Evolutionary conservation across 169 alveolate genomes (phyloP), one percentile per base, ranked within the genome.

Genomic region (Ichthyophthirius multifiliis): DNA sequence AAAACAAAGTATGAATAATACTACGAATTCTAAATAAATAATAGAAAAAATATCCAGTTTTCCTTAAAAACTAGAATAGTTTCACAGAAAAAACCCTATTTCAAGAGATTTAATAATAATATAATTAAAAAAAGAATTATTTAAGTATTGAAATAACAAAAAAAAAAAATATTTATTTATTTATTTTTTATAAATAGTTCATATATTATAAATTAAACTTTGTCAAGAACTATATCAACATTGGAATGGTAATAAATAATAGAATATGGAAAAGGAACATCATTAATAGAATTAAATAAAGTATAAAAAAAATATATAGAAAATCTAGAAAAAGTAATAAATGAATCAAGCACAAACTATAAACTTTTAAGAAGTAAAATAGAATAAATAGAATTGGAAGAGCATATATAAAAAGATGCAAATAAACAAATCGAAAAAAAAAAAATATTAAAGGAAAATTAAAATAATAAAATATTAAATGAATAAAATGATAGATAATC

Each of bases 301-400:
- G 41, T 67, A 16, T 20, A 34, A 20, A 34, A 47, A 0, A 20
- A 23, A 16, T 62, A 67, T 20, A 41, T 67, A 9, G 35, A n/a
- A 34, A 67, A 34, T 6, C 23, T 67, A 37, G 77, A 67, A 39
- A n/a, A 67, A 10, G 39, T 67, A 31, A 18, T 67, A 1, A 67
- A 67, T 18, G 43, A 35, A 16, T 41, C 77, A 2, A 18, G 18
- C 16, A n/a, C 16, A 18, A 67, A 35, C 20, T 41, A 67, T 39
- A 67, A 39, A 67, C 10, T 18, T 18, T 18, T 67, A 16, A 67
- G 77, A 67, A 67, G 41, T n/a, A 67, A 62, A 67, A 34, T 67
- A n/a, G 77, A 67, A n/a, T 13, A 67, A 39, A 44, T 67, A 37
- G 77, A 67, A 41, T 67, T 67, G 20, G 77, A 67, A 55, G n/a